These are phyloP conservation scores for Aspergillus quadrilineatus DNA, from an alignment of 2,329 filamentous ascomycete species.

Conservation along the genomic window DNA sequence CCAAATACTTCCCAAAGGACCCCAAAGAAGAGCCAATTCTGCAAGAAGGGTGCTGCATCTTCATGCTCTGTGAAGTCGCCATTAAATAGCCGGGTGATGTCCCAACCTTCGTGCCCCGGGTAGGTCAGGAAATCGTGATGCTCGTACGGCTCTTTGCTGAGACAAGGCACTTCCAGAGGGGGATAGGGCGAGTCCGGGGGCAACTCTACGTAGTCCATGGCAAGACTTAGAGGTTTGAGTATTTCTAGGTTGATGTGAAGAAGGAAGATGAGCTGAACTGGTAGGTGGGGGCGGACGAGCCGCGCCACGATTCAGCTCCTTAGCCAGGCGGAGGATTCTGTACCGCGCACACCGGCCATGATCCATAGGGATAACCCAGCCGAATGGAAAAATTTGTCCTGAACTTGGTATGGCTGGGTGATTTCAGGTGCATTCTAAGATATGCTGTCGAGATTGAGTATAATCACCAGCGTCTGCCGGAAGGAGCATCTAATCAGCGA, in stretches of 20 bases:
- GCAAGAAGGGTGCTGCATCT: neutral
- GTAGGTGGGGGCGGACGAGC: neutral
- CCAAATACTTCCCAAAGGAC: conserved; percentile 11
- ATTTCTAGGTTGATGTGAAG: neutral
- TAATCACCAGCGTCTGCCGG: too few species aligned
- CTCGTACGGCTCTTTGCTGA: conserved; percentile 4
- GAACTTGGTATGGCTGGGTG: too few species aligned
- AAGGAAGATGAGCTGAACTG: neutral
- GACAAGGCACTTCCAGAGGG: neutral
- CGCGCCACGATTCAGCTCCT: neutral
- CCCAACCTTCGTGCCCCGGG: conserved; percentile 5
- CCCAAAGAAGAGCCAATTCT: conserved; percentile 11
- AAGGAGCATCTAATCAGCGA: too few species aligned
- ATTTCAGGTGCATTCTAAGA: too few species aligned
- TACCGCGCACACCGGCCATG: too few species aligned
- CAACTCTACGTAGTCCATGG: conserved; percentile 5
- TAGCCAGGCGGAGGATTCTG: neutral
- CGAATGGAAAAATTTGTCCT: too few species aligned
- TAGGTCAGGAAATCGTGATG: conserved; percentile 2
- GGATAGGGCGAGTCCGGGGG: conserved; percentile 1
- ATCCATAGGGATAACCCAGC: too few species aligned
- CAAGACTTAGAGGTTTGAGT: neutral
- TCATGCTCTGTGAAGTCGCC: conserved; percentile 8
- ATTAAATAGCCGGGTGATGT: neutral
- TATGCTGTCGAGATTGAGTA: too few species aligned